Evolutionary conservation across 768 basidiomycete species (phyloP).

Genomic region (Stropharia rugosoannulata): DNA sequence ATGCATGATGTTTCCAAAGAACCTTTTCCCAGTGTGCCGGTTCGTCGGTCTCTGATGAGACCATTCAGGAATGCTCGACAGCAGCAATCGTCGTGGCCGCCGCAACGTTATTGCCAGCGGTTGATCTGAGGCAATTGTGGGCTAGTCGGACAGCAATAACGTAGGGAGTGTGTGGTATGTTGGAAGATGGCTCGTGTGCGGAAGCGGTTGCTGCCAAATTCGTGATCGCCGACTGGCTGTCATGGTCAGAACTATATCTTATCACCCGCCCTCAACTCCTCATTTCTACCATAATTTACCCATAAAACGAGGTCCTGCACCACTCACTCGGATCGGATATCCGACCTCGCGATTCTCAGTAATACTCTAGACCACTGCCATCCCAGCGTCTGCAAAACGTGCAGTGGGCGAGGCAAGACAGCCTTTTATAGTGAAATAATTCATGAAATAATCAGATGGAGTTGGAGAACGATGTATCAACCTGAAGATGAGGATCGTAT

Average conservation of each 20-base stretch:
- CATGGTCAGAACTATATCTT: slow-evolving; percentile 1
- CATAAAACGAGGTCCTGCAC: slow-evolving; percentile 2
- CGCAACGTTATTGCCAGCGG: slow-evolving; percentile 3
- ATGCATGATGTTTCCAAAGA: slow-evolving; percentile 75
- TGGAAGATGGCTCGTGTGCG: not conserved
- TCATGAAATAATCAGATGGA: slow-evolving; percentile 5
- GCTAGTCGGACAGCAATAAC: slow-evolving; percentile 1
- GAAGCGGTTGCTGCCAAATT: not conserved
- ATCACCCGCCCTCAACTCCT: not conserved
- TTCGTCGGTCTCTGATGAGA: slow-evolving; percentile 4
- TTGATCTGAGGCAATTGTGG: not conserved
- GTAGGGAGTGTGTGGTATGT: not conserved
- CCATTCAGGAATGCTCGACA: not conserved
- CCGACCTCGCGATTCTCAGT: slow-evolving; percentile 7
- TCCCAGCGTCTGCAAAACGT: slow-evolving; percentile 17
- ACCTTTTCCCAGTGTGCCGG: slow-evolving; percentile 58
- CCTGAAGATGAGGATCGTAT: not conserved
- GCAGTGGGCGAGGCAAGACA: slow-evolving; percentile 18
- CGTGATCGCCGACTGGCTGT: slow-evolving; percentile 9
- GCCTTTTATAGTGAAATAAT: slow-evolving; percentile 15
- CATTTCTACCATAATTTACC: slow-evolving; percentile 1
- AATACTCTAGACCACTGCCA: not conserved
- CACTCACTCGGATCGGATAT: slow-evolving; percentile 4
- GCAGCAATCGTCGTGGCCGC: not conserved
- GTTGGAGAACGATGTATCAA: not conserved